A percentile compares a stretch with the other conserved stretches of the same genome.
These are phyloP conservation scores for Trichosanthes cucumerina DNA, from an alignment of 306 rosid genomes.

Conservation along the genomic window DNA sequence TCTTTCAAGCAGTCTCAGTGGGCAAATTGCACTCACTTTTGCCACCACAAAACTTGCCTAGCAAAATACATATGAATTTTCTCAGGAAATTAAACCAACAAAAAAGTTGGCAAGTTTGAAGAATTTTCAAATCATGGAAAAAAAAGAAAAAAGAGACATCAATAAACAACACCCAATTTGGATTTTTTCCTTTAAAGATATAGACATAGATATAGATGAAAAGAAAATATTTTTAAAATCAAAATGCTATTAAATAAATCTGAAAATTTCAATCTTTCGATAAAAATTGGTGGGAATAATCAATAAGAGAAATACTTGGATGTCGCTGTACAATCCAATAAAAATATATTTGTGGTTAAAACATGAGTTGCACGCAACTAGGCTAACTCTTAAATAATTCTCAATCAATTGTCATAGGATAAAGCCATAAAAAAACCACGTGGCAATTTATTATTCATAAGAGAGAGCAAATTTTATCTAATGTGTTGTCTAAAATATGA, in stretches of 20 bases:
- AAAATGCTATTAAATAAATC: too few species aligned
- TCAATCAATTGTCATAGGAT: too few species aligned
- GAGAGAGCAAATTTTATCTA: neutral
- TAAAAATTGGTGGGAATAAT: too few species aligned
- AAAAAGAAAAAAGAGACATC: neutral
- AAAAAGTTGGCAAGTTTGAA: neutral
- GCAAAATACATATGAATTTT: neutral
- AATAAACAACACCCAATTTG: neutral
- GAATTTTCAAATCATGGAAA: neutral
- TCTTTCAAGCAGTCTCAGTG: conserved; percentile 49
- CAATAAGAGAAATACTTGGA: too few species aligned
- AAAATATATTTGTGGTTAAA: too few species aligned
- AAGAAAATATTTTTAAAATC: too few species aligned
- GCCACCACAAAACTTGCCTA: conserved; percentile 21
- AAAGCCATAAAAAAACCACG: neutral
- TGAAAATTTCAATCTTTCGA: too few species aligned
- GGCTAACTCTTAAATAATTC: too few species aligned
- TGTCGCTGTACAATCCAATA: too few species aligned
- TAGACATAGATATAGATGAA: too few species aligned
- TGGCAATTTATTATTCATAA: neutral
- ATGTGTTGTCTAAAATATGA: neutral
- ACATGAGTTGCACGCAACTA: too few species aligned
- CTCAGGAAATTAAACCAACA: neutral
- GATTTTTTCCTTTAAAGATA: too few species aligned
- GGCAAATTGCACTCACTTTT: conserved; percentile 84